Base-by-base conservation (phyloP, 2,329 filamentous ascomycete genomes). In the Neofusicoccum cordaticola region DNA sequence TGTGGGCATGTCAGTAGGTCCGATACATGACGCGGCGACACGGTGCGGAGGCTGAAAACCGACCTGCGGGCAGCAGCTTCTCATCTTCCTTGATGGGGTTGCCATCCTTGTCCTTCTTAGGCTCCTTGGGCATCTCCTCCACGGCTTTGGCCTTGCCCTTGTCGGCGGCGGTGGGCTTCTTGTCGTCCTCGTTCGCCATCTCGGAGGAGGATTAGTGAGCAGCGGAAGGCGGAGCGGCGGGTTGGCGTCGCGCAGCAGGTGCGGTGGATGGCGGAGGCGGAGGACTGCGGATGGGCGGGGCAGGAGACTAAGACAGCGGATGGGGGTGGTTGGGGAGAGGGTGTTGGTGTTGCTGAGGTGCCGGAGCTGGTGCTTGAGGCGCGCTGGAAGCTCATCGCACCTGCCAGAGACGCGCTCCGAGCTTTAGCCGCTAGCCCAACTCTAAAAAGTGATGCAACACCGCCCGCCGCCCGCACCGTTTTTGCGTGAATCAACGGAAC, bases 121-220 rank as follows among this genome's bases (percentile, higher is more conserved):
- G 78, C 62, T 87, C 85, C 71, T 85, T 85, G 67, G 82, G 80
- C 64, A 80, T 82, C 67, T 88, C 87, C 67, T 86, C 89, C 67
- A 88, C 84, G 68, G 89, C 92, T 84, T 98, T 99, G 77, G 88
- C 94, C 85, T 99, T 99, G 81, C 93, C 93, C 86, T 98, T 98
- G 81, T 97, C 92, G 78, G 88, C 86, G 77, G 90, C 83, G 80
- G 90, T 91, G 79, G 90, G 85, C 84, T 89, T 86, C 84, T 89
- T 86, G 82, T 96, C 91, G 83, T 90, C 92, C 81, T 96, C 92
- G 85, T 96, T 91, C 82, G 93, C 93, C 95, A 98, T 83, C 70
- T 64, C 58, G 64, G 41, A 65, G 45, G 22, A 27, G 57, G 45
- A 63, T 63, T 56, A 58, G 60, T 52, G 60, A 52, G 74, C 74